Percentiles rank a stretch among this genome's conserved stretches.
phyloP scores from a whole-genome alignment of 495 filamentous ascomycete species.

The Sporormia fimetaria region DNA sequence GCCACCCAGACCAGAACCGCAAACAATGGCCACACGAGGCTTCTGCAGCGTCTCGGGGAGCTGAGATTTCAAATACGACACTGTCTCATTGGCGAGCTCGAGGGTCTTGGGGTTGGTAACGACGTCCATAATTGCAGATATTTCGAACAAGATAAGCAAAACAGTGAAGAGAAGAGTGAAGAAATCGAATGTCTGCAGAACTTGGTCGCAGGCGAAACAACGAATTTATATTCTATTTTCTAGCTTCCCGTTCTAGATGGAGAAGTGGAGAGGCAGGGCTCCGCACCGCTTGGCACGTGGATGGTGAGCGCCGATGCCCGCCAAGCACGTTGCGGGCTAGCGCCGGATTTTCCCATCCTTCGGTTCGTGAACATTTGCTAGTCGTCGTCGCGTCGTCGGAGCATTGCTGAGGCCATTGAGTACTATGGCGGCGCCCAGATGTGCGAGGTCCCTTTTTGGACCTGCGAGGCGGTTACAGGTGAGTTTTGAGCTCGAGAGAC shows the following conservation, averaged over 20 bases:
- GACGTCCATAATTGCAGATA: slow-evolving; percentile 13
- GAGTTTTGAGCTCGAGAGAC: too few relatives aligned
- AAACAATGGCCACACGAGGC: slow-evolving; percentile 58
- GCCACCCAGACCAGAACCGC: slow-evolving; percentile 61
- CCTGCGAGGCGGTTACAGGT: slow-evolving; percentile 21
- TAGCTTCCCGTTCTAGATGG: too few relatives aligned
- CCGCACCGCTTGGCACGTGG: too few relatives aligned
- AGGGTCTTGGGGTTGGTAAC: slow-evolving; percentile 13
- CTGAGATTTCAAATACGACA: slow-evolving; percentile 19
- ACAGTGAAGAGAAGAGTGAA: not conserved
- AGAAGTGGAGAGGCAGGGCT: too few relatives aligned
- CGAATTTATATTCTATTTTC: not conserved
- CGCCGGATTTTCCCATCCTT: too few relatives aligned
- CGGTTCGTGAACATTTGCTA: too few relatives aligned
- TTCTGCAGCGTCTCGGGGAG: slow-evolving; percentile 39
- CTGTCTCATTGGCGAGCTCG: slow-evolving; percentile 29
- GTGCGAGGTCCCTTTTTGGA: slow-evolving; percentile 20
- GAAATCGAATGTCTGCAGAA: not conserved
- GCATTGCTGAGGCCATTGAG: not conserved
- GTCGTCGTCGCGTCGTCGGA: too few relatives aligned
- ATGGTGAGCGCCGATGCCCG: too few relatives aligned
- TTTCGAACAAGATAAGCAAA: not conserved
- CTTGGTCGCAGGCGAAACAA: not conserved
- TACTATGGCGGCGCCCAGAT: slow-evolving; percentile 22
- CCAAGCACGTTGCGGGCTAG: too few relatives aligned